phyloP scores from a whole-genome alignment of 345 rosid species.

The Nephelium lappaceum region DNA sequence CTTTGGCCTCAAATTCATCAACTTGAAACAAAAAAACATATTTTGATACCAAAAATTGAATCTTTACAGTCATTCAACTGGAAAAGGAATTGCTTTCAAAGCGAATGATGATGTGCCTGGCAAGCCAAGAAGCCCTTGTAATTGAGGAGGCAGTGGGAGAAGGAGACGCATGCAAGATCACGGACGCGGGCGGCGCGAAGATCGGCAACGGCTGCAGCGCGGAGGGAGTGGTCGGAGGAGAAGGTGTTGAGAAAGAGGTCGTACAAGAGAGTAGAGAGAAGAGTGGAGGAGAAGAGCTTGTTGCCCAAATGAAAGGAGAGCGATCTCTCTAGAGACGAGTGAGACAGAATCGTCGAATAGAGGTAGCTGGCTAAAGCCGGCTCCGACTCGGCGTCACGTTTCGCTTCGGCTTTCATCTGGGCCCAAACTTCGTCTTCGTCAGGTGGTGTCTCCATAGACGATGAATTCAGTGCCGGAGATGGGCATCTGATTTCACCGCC shows the following conservation, averaged over 20 bases:
- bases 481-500: constrained; percentile 54
- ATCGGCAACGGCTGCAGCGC: constrained; percentile 90
- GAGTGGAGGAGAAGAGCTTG: constrained; percentile 63
- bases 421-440: constrained; percentile 80
- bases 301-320: constrained; percentile 63
- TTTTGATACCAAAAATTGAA: no score
- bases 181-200: constrained; percentile 84
- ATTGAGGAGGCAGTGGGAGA: constrained; percentile 95
- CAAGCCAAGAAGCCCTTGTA: constrained; percentile 95
- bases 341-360: constrained; percentile 89
- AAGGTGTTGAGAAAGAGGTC: constrained; percentile 88
- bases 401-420: constrained; percentile 89
- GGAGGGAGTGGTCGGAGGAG: constrained; percentile 70
- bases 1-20: background rate
- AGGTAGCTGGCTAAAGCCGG: constrained; percentile 96
- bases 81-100: no score
- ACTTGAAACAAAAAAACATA: no score
- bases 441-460: constrained; percentile 13
- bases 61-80: no score
- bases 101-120: constrained; percentile 48
- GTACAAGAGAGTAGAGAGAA: constrained; percentile 88
- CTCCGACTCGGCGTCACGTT: constrained; percentile 93
- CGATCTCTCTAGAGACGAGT: constrained; percentile 86
- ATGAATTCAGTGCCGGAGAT: constrained; percentile 30
- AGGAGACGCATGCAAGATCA: constrained; percentile 94